Evolutionary conservation across 2,329 filamentous ascomycete genomes (phyloP).

Genomic region (Aquanectria penicillioides): DNA sequence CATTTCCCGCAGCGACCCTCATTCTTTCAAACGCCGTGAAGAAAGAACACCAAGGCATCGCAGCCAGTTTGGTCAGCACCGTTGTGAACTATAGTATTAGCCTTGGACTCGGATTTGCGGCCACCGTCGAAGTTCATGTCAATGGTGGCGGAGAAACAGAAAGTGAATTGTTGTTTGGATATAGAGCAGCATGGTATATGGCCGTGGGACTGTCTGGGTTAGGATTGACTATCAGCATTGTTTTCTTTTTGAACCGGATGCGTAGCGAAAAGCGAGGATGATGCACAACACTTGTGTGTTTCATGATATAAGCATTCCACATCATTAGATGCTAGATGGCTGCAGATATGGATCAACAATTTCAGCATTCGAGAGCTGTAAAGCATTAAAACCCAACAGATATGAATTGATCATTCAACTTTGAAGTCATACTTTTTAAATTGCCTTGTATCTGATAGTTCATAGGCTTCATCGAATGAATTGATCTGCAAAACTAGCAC

Average conservation of each 20-base stretch:
- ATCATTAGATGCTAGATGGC: too few relatives aligned
- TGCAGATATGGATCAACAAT: too few relatives aligned
- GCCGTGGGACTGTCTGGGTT: conserved; percentile 50
- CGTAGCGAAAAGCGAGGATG: background rate
- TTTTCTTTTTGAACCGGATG: conserved; percentile 22
- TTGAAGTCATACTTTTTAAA: background rate
- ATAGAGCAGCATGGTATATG: conserved; percentile 41
- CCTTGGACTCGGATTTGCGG: conserved; percentile 72
- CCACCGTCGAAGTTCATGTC: conserved; percentile 65
- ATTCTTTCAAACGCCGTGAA: conserved; percentile 65
- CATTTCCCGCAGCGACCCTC: conserved; percentile 69
- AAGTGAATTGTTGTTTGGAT: conserved; percentile 26
- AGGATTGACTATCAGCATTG: conserved; percentile 25
- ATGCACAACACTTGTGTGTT: too few relatives aligned
- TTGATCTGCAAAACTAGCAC: conserved; percentile 41
- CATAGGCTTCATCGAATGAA: conserved; percentile 34
- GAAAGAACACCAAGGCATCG: conserved; percentile 58
- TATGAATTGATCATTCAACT: too few relatives aligned
- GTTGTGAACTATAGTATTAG: conserved; percentile 76
- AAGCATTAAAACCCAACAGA: too few relatives aligned
- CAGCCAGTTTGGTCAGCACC: conserved; percentile 67
- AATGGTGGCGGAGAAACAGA: conserved; percentile 32
- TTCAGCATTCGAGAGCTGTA: too few relatives aligned
- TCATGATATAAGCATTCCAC: too few relatives aligned
- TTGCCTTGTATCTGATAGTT: too few relatives aligned